A percentile compares a stretch with the other conserved stretches of the same genome.
Conservation (phyloP, 129 eudicot genomes). For the Lonicera japonica region DNA sequence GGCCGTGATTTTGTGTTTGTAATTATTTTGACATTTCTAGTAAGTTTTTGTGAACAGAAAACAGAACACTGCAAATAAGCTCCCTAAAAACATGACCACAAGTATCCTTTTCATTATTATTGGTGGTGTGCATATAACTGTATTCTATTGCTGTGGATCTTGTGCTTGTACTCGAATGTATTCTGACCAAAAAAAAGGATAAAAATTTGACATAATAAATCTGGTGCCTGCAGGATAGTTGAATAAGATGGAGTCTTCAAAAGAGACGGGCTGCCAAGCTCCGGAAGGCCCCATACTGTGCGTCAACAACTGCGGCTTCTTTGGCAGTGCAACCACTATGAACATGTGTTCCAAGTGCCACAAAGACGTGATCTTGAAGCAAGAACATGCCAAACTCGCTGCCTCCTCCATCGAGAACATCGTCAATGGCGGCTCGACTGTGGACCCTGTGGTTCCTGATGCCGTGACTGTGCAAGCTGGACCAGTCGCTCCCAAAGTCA, state of each 20-base stretch:
- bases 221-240: constrained; percentile 39
- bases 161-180: too few relatives aligned
- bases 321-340: constrained; percentile 70
- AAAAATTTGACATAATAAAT: too few relatives aligned
- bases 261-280: constrained; percentile 72
- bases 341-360: constrained; percentile 85
- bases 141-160: too few relatives aligned
- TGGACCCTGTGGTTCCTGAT: constrained; percentile 24
- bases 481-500: constrained; percentile 30
- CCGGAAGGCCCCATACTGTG: constrained; percentile 62
- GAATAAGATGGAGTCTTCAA: constrained; percentile 48
- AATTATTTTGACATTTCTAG: too few relatives aligned
- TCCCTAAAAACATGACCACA: too few relatives aligned
- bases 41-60: too few relatives aligned
- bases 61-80: too few relatives aligned
- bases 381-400: constrained; percentile 67
- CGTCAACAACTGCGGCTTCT: constrained; percentile 69
- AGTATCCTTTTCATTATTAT: too few relatives aligned
- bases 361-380: constrained; percentile 58
- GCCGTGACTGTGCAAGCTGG: constrained; percentile 18
- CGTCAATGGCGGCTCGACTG: constrained; percentile 37
- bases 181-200: too few relatives aligned
- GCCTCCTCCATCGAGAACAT: constrained; percentile 55
- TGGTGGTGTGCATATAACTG: too few relatives aligned
- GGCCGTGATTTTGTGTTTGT: too few relatives aligned